Conservation (phyloP, 129 eudicot species). For the Flaveria ramosissima region DNA sequence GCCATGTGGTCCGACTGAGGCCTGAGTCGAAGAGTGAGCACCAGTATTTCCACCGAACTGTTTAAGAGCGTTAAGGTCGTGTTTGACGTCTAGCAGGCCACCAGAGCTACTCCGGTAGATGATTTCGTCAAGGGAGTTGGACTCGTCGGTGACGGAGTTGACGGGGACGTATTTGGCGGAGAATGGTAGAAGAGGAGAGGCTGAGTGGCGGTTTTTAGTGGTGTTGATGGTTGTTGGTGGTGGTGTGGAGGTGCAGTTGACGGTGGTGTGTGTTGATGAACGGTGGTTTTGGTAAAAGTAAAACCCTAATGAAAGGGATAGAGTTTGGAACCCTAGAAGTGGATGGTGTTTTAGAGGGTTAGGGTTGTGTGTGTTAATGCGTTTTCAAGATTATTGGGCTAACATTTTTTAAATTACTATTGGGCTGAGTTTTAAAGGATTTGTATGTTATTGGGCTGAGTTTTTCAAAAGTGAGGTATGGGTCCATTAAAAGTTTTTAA, state of each 20-base stretch:
- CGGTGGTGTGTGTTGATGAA: not conserved
- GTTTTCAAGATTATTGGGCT: too few relatives aligned
- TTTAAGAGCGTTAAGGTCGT: slow-evolving; percentile 54
- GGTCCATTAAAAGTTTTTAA: too few relatives aligned
- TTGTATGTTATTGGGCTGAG: too few relatives aligned
- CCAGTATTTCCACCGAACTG: slow-evolving; percentile 69
- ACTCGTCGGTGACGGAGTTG: slow-evolving; percentile 46
- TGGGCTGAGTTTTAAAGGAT: too few relatives aligned
- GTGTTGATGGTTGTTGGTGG: not conserved
- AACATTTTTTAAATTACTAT: too few relatives aligned
- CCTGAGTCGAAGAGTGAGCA: slow-evolving; percentile 60
- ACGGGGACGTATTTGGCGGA: slow-evolving; percentile 73
- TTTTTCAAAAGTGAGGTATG: too few relatives aligned
- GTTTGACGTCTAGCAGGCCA: slow-evolving; percentile 67
- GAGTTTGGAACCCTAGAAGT: too few relatives aligned
- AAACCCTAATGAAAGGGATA: too few relatives aligned
- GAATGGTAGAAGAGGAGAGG: slow-evolving; percentile 21
- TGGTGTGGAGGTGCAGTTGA: not conserved
- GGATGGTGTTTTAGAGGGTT: too few relatives aligned
- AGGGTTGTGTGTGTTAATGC: too few relatives aligned
- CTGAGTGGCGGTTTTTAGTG: not conserved
- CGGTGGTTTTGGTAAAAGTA: not conserved
- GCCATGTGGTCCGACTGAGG: slow-evolving; percentile 72
- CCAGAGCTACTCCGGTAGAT: slow-evolving; percentile 69
- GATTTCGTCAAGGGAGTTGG: slow-evolving; percentile 68